Evolutionary conservation across 1,284 basidiomycete species (phyloP).

Genomic region (Pseudozyma tsukubaensis): DNA sequence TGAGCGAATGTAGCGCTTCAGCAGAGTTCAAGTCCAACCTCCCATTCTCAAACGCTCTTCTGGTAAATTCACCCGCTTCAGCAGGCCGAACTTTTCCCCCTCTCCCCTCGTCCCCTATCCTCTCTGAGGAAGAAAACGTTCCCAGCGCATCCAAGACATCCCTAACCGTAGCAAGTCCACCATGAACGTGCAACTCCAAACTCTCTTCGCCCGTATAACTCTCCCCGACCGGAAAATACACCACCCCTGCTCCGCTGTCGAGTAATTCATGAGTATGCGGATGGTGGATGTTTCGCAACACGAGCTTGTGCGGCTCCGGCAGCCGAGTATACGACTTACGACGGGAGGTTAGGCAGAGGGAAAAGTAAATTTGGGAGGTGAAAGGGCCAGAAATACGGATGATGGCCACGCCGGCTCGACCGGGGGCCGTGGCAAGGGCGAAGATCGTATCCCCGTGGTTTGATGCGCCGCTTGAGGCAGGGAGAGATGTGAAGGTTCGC

Average conservation of each 20-base stretch:
- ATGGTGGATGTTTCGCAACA: constrained; percentile 78
- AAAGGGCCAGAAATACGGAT: constrained; percentile 83
- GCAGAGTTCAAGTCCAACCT: constrained; percentile 84
- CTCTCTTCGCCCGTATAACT: constrained; percentile 85
- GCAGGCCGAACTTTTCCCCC: constrained; percentile 76
- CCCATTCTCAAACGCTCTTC: constrained; percentile 81
- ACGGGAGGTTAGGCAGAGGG: constrained; percentile 71
- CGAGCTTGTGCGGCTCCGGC: constrained; percentile 76
- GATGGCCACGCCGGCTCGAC: constrained; percentile 83
- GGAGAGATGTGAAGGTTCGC: background rate
- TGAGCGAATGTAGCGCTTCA: constrained; percentile 83
- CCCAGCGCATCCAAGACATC: constrained; percentile 75
- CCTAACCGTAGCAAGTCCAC: constrained; percentile 81
- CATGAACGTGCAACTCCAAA: constrained; percentile 87
- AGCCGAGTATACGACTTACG: constrained; percentile 13
- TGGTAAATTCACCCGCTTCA: constrained; percentile 86
- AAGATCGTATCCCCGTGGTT: constrained; percentile 76
- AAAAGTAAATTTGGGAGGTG: constrained; percentile 74
- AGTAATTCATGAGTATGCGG: constrained; percentile 76
- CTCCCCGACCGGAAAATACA: constrained; percentile 80
- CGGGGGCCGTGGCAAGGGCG: constrained; percentile 84
- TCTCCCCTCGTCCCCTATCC: background rate
- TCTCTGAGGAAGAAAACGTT: constrained; percentile 64
- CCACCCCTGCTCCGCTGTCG: constrained; percentile 79
- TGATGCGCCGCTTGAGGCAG: background rate